phyloP scores from a whole-genome alignment of 441 rosid genomes.

The Syzygium malaccense region DNA sequence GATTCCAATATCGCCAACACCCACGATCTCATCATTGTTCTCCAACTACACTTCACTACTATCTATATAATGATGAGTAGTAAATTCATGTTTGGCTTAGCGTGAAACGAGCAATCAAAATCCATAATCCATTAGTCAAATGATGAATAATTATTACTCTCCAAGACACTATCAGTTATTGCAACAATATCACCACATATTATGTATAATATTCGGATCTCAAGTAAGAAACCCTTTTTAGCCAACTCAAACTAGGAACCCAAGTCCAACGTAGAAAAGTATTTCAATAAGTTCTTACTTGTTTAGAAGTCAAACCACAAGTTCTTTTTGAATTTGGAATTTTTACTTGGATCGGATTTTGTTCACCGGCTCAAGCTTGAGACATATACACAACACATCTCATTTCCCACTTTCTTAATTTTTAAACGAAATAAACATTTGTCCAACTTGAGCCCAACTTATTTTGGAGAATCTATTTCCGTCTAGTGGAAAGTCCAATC shows the following conservation, averaged over 20 bases:
- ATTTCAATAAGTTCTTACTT: background rate
- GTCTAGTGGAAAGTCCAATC: background rate
- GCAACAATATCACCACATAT: background rate
- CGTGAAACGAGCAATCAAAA: background rate
- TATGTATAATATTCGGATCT: background rate
- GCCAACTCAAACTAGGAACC: background rate
- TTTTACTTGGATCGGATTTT: background rate
- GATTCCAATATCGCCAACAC: background rate
- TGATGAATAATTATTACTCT: background rate
- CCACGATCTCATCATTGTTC: background rate
- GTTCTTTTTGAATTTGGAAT: background rate
- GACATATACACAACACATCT: background rate
- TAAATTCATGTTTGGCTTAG: background rate
- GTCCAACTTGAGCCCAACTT: background rate
- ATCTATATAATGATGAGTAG: background rate
- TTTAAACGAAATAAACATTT: background rate
- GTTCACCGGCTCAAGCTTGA: background rate
- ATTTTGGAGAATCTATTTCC: background rate
- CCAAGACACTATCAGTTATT: background rate
- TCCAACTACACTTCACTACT: background rate
- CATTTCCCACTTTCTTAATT: background rate
- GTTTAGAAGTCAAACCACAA: background rate
- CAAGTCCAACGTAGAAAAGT: background rate
- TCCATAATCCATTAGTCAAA: background rate
- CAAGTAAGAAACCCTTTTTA: background rate